These are phyloP conservation scores for Mycena crocata DNA, from an alignment of 768 basidiomycete species.

Conservation along the genomic window DNA sequence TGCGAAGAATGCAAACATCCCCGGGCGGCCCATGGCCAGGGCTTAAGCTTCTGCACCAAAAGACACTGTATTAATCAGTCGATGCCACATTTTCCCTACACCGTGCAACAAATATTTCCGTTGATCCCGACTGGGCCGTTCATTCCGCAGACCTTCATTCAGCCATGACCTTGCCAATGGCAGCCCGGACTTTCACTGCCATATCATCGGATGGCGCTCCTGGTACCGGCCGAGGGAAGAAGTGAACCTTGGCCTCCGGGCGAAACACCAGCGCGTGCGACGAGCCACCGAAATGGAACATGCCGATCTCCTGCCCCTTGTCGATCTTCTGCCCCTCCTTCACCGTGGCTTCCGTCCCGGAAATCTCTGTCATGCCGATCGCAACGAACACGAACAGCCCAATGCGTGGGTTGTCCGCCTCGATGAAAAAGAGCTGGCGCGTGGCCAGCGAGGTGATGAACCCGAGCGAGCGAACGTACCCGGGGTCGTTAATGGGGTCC, in stretches of 20 bases:
- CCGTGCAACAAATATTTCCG: too few species aligned
- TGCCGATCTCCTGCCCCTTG: slow-evolving; percentile 61
- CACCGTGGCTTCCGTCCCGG: slow-evolving; percentile 57
- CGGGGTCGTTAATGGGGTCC: neutral
- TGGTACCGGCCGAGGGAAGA: too few species aligned
- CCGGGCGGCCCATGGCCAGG: too few species aligned
- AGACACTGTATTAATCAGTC: too few species aligned
- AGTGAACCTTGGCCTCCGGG: slow-evolving; percentile 29
- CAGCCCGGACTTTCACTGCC: neutral
- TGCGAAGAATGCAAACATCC: too few species aligned
- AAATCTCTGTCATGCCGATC: slow-evolving; percentile 62
- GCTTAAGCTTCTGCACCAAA: too few species aligned
- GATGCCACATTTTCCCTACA: too few species aligned
- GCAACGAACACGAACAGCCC: slow-evolving; percentile 58
- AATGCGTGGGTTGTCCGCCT: slow-evolving; percentile 49
- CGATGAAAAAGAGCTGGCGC: slow-evolving; percentile 59
- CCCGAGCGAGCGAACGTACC: slow-evolving; percentile 29
- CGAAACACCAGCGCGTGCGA: slow-evolving; percentile 57
- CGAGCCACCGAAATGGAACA: slow-evolving; percentile 67
- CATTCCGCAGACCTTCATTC: too few species aligned
- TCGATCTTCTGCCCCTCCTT: slow-evolving; percentile 51
- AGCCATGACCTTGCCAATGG: too few species aligned
- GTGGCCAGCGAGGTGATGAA: slow-evolving; percentile 48
- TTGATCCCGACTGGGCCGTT: too few species aligned
- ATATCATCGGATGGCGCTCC: neutral